phyloP scores from a whole-genome alignment of 1,139 yeast species.

The Pichia sp. region DNA sequence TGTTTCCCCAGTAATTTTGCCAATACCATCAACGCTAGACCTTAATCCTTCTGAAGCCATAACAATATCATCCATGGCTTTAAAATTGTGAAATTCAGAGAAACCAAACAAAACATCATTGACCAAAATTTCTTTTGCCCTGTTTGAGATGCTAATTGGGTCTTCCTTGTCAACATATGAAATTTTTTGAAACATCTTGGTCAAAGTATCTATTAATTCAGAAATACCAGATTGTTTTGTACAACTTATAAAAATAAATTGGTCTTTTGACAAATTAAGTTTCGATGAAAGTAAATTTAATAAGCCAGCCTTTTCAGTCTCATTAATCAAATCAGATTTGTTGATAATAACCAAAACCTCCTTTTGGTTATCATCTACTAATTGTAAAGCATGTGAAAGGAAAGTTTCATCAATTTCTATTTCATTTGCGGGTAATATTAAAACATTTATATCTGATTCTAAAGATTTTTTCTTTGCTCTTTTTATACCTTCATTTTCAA shows the following conservation, averaged over 20 bases:
- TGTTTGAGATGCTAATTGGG: slow-evolving; percentile 64
- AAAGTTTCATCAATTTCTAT: slow-evolving; percentile 31
- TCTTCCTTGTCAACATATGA: slow-evolving; percentile 45
- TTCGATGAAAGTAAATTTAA: slow-evolving; percentile 22
- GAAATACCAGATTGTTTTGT: slow-evolving; percentile 45
- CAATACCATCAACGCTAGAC: slow-evolving; percentile 79
- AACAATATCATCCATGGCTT: slow-evolving; percentile 61
- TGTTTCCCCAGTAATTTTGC: slow-evolving; percentile 84
- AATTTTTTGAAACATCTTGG: slow-evolving; percentile 42
- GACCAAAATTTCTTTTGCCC: slow-evolving; percentile 66
- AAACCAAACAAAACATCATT: slow-evolving; percentile 75
- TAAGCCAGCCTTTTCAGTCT: slow-evolving; percentile 21
- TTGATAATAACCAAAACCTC: slow-evolving; percentile 46
- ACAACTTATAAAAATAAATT: slow-evolving; percentile 54
- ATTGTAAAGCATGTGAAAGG: slow-evolving; percentile 32
- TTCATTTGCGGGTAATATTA: slow-evolving; percentile 40
- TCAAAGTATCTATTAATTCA: slow-evolving; percentile 35
- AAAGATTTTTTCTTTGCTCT: slow-evolving; percentile 59
- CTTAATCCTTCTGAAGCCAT: slow-evolving; percentile 74
- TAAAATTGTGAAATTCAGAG: slow-evolving; percentile 48
- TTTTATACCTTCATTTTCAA: slow-evolving; percentile 79
- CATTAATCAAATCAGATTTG: slow-evolving; percentile 51
- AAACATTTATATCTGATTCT: slow-evolving; percentile 56
- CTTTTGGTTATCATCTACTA: slow-evolving; percentile 15
- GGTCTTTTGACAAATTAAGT: slow-evolving; percentile 17